Evolutionary conservation across 768 basidiomycete species (phyloP).

Genomic region (Hypsizygus marmoreus): DNA sequence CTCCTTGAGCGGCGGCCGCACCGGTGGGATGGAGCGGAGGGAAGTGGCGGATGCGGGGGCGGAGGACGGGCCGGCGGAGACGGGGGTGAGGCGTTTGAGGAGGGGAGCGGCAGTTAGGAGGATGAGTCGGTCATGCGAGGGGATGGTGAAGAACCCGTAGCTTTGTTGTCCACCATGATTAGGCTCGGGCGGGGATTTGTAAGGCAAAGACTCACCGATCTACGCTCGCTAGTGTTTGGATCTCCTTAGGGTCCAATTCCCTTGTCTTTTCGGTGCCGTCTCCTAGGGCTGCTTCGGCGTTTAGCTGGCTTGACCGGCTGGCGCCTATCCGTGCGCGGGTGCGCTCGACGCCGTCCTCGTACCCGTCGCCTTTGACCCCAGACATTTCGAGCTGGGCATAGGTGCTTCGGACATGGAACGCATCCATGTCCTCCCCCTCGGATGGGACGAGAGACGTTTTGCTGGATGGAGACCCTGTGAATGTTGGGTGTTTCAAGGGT

Average conservation of each 20-base stretch:
- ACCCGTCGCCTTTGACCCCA: conserved; percentile 95
- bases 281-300: conserved; percentile 56
- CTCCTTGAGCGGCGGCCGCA: conserved; percentile 62
- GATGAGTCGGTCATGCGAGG: conserved; percentile 84
- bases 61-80: conserved; percentile 45
- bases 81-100: conserved; percentile 54
- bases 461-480: conserved; percentile 39
- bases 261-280: conserved; percentile 62
- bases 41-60: conserved; percentile 48
- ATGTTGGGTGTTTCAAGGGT: conserved; percentile 39
- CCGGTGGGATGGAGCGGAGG: conserved; percentile 49
- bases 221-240: conserved; percentile 70
- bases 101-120: conserved; percentile 65
- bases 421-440: conserved; percentile 79
- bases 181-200: conserved; percentile 1
- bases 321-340: conserved; percentile 73
- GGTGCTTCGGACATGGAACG: conserved; percentile 81
- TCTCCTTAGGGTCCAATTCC: conserved; percentile 72
- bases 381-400: conserved; percentile 87
- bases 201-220: conserved; percentile 68
- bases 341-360: conserved; percentile 91
- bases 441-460: conserved; percentile 67
- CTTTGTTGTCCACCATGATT: conserved; percentile 40
- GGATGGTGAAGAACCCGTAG: conserved; percentile 87
- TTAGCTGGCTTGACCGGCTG: conserved; percentile 59